Base-by-base conservation (phyloP, 225 moss, liverwort and hornwort genomes). In the Lunularia cruciata region DNA sequence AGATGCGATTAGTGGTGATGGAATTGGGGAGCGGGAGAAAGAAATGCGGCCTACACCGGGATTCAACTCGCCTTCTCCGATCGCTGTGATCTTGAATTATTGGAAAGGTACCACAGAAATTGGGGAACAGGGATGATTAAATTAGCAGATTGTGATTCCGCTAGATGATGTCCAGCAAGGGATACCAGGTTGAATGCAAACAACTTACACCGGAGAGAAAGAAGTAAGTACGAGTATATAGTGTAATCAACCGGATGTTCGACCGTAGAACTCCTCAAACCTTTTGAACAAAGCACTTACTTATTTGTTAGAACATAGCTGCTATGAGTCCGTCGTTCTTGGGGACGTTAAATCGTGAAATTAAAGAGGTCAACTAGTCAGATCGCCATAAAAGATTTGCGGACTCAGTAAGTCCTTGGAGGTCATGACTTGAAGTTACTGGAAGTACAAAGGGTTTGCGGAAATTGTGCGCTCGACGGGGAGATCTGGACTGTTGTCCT, bases 61-160 rank as follows among this genome's bases (percentile, higher is more conserved):
- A 23, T 88, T 94, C 65, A 89, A 78, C 76, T 82, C 91, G 30
- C 72, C 84, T 0, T 89, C 94, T 68, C 83, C 88, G 66, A 91
- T 83, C 68, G 60, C 84, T 75, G 81, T 83, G 40, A 91, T 91
- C 65, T 77, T 87, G 49, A 82, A 80, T 59, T 91, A 87, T 60
- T 94, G 89, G 91, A 89, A 74, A 85, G 91, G 94, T 89, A 72
- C 23, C 4, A 43, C 26, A 64, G 3, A 58, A 28, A 3, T 0
- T 36, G 2, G 39, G 63, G 69, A 30, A 4, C 15, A 36, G 33
- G 38, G 0, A 18, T 38, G n/a, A 56, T 55, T 12, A 36, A 57
- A 52, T 26, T 6, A 38, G 16, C 1, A 6, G 19, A 57, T 57
- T 28, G 18, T n/a, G n/a, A n/a, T 30, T 48, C 2, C 28, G 31